Conservation (phyloP, 106 monocot genomes). For the Allium sativum region DNA sequence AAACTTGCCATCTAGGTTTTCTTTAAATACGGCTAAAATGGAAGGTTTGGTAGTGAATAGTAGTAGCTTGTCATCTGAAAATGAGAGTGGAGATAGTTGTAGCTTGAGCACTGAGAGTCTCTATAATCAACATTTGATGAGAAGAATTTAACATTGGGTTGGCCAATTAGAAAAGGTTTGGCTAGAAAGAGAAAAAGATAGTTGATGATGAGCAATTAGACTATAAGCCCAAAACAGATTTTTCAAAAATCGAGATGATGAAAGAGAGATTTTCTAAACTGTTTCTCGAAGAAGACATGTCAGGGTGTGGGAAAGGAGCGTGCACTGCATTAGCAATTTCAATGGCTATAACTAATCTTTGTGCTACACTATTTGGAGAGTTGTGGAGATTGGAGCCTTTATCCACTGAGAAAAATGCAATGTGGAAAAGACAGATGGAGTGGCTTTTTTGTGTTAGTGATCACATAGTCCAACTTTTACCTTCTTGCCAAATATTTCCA, state of each 20-base stretch:
- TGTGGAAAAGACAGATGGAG: conserved; percentile 85
- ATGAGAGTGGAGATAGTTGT: neutral
- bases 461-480: conserved; percentile 68
- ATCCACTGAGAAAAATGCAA: conserved; percentile 54
- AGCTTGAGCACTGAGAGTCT: neutral
- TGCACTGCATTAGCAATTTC: conserved; percentile 80
- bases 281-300: conserved; percentile 96
- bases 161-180: neutral
- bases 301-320: conserved; percentile 89
- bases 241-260: conserved; percentile 78
- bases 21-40: neutral
- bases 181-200: neutral
- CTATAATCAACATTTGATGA: too few species aligned
- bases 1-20: neutral
- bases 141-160: neutral
- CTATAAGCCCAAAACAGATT: neutral
- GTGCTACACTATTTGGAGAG: conserved; percentile 81
- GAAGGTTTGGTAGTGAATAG: neutral
- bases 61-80: neutral
- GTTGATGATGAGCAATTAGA: neutral
- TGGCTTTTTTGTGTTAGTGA: conserved; percentile 85
- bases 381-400: conserved; percentile 81
- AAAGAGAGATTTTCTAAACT: conserved; percentile 92
- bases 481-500: conserved; percentile 78
- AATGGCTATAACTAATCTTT: conserved; percentile 95